Percentiles rank a stretch among this genome's conserved stretches.
These are phyloP conservation scores for Cryphonectria japonica DNA, from an alignment of 2,329 filamentous ascomycete species.

Conservation along the genomic window DNA sequence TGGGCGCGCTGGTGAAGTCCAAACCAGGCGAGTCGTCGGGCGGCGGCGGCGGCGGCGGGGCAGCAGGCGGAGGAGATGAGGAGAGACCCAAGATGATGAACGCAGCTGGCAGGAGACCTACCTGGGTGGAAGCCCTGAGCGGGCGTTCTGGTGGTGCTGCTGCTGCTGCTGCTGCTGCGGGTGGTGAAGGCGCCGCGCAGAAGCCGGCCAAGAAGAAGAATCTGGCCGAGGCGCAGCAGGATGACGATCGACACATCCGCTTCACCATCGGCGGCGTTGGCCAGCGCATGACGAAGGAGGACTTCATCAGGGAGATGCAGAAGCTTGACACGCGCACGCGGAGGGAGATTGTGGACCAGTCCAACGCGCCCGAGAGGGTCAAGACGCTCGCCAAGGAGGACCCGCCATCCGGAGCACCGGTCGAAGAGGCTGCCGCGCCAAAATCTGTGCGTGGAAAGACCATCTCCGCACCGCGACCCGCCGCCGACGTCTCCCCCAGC, in stretches of 20 bases:
- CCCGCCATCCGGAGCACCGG: constrained; percentile 16
- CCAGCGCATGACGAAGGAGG: constrained; percentile 76
- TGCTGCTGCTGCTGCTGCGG: constrained; percentile 30
- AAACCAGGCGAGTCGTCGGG: constrained; percentile 31
- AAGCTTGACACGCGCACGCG: constrained; percentile 70
- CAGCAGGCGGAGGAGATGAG: constrained; percentile 34
- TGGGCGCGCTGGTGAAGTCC: constrained; percentile 49
- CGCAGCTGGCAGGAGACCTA: constrained; percentile 7
- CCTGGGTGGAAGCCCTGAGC: constrained; percentile 18
- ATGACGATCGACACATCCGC: constrained; percentile 72
- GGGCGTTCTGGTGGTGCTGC: not conserved
- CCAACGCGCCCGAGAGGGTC: constrained; percentile 50
- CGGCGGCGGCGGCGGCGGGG: not conserved
- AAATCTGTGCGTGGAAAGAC: constrained; percentile 25
- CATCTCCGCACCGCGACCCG: constrained; percentile 20
- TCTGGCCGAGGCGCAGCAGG: constrained; percentile 50
- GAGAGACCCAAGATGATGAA: constrained; percentile 7
- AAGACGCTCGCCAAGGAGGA: constrained; percentile 55
- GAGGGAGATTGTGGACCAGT: constrained; percentile 56
- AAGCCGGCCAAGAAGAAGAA: constrained; percentile 46
- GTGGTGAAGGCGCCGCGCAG: constrained; percentile 39
- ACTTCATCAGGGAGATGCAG: constrained; percentile 76
- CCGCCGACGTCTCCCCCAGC: constrained; percentile 1
- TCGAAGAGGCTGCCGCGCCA: not conserved
- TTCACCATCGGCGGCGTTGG: constrained; percentile 78